Percentiles rank a stretch among this genome's conserved stretches.
Conservation (phyloP, 257 asterid species). For the Paulownia fortunei region DNA sequence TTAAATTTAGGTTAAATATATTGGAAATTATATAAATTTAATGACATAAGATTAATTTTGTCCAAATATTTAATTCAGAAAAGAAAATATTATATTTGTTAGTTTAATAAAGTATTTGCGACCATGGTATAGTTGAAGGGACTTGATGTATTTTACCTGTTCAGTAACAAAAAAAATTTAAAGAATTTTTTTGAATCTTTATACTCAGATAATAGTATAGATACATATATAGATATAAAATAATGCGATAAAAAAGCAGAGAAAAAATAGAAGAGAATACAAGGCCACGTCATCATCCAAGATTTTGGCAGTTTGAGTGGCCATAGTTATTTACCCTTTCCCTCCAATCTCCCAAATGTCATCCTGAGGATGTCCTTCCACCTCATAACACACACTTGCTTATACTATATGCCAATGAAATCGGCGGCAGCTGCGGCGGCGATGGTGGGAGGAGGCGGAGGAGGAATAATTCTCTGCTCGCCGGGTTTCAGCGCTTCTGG, state of each 20-base stretch:
- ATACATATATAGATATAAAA: no score
- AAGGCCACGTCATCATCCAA: conserved; percentile 50
- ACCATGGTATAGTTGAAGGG: no score
- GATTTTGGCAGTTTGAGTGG: conserved; percentile 50
- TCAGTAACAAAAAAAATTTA: no score
- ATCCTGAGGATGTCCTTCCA: conserved; percentile 24
- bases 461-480: conserved; percentile 50
- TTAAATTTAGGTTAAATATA: no score
- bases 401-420: conserved; percentile 26
- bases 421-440: conserved; percentile 35
- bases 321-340: conserved; percentile 25
- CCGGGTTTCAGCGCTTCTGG: conserved; percentile 37
- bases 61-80: no score
- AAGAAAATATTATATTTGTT: no score
- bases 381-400: neutral
- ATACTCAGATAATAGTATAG: no score
- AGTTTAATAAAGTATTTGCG: no score
- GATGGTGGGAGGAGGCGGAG: conserved; percentile 38
- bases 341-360: conserved; percentile 30
- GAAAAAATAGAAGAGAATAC: conserved; percentile 22
- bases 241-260: neutral
- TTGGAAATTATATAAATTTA: no score
- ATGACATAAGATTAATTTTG: no score
- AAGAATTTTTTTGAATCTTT: no score
- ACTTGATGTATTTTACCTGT: no score